Evolutionary conservation across 2,329 filamentous ascomycete genomes (phyloP), one percentile per base, ranked within the genome.

Genomic region (Plectosphaerella plurivora): DNA sequence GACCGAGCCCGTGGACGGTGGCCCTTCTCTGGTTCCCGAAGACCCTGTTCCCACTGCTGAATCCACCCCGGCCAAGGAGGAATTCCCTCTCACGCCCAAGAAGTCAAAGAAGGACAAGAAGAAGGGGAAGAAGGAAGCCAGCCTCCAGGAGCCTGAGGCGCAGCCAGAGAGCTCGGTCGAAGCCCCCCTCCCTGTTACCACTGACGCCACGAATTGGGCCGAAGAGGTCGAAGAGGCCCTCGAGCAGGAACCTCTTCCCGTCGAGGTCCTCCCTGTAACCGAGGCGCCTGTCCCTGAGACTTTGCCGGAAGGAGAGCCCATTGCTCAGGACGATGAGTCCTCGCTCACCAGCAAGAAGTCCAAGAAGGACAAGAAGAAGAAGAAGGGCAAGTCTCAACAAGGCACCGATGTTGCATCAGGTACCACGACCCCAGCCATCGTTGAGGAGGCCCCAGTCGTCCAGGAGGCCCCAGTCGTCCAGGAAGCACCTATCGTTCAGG

Each of bases 311-410:
- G 36, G 47, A 1, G 51, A 56, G 16, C 45, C 47, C 14, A n/a
- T 51, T 12, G 54, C 59, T 44, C 55, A 57, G 24, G 59, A 62
- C 33, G 57, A 61, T 8, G 53, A 50, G n/a, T 25, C 50, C 18
- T 37, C 56, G n/a, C 47, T 55, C 35, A 45, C 56, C 15, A 41
- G 59, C 28, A 69, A 68, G 57, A 67, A 68, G 54, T 53, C 52
- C 10, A 60, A 53, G 53, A 60, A 56, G 16, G 54, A 59, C 22
- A 60, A 54, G 50, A 59, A 55, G 39, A 59, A 55, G 39, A 55
- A 56, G 45, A 60, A 60, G 56, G 49, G 51, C 51, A 54, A 54
- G 42, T 22, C 44, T 37, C 33, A 47, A 11, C 47, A 48, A 9
- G 45, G 52, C 18, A 48, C 47, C 3, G 41, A 49, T 9, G 16